Evolutionary conservation across 2,329 filamentous ascomycete genomes (phyloP).

Genomic region (Conoideocrella luteorostrata): DNA sequence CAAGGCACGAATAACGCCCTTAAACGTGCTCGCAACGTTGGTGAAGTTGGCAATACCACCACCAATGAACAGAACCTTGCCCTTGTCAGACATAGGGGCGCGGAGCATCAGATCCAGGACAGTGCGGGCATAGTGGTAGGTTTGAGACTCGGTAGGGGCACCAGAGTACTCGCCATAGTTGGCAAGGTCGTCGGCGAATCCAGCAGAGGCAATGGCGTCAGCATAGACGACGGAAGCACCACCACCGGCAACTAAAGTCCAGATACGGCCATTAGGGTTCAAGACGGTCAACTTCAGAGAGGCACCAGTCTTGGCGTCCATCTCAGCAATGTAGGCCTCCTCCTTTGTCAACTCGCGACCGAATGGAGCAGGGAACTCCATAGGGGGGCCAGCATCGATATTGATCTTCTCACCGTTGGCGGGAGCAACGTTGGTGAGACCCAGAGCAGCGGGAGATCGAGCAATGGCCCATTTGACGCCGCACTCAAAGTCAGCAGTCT

Average conservation of each 20-base stretch:
- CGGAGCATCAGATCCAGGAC: slow-evolving; percentile 97
- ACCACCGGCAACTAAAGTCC: slow-evolving; percentile 98
- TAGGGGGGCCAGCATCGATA: slow-evolving; percentile 93
- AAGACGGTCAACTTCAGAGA: slow-evolving; percentile 97
- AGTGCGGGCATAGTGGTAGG: slow-evolving; percentile 97
- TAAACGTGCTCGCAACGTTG: slow-evolving; percentile 98
- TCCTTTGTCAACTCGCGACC: slow-evolving; percentile 98
- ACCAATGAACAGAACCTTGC: slow-evolving; percentile 99
- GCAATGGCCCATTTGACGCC: slow-evolving; percentile 98
- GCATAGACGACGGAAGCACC: slow-evolving; percentile 99
- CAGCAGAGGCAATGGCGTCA: slow-evolving; percentile 93
- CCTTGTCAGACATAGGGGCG: slow-evolving; percentile 73
- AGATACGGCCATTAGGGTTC: slow-evolving; percentile 85
- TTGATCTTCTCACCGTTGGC: slow-evolving; percentile 69
- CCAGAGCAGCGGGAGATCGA: slow-evolving; percentile 81
- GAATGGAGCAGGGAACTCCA: slow-evolving; percentile 98
- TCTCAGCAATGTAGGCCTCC: slow-evolving; percentile 97
- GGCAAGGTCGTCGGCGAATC: slow-evolving; percentile 91
- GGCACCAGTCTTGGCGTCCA: slow-evolving; percentile 98
- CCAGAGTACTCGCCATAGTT: slow-evolving; percentile 99
- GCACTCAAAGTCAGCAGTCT: slow-evolving; percentile 98
- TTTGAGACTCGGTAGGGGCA: slow-evolving; percentile 97
- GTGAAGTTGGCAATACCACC: slow-evolving; percentile 99
- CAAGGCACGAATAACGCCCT: slow-evolving; percentile 96
- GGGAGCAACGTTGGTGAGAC: slow-evolving; percentile 62